Percentiles rank a stretch among this genome's conserved stretches.
Evolutionary conservation across 2,329 filamentous ascomycete species (phyloP).

Genomic region (Penicillium sp.): DNA sequence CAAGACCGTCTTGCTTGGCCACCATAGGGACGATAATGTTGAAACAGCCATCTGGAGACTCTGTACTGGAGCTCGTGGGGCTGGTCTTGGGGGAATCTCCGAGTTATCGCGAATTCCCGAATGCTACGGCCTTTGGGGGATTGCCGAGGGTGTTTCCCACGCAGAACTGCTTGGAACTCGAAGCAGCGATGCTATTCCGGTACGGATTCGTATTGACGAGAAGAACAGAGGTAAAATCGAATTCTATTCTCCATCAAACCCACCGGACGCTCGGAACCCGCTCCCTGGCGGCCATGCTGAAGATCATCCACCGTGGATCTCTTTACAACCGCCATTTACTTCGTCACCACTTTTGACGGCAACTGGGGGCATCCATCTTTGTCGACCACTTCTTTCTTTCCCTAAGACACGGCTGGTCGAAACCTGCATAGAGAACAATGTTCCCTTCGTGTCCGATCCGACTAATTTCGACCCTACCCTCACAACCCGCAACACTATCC

Average conservation of each 20-base stretch:
- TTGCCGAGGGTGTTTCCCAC: slow-evolving; percentile 60
- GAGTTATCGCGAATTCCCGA: slow-evolving; percentile 72
- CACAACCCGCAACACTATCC: slow-evolving; percentile 77
- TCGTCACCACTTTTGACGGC: slow-evolving; percentile 10
- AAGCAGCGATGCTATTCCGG: slow-evolving; percentile 3
- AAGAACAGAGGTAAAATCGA: slow-evolving; percentile 4
- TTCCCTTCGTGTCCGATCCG: slow-evolving; percentile 78
- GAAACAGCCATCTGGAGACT: slow-evolving; percentile 86
- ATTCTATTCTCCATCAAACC: neutral
- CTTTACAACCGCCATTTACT: neutral
- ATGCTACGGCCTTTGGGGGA: slow-evolving; percentile 73
- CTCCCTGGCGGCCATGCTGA: slow-evolving; percentile 7
- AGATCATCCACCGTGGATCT: neutral
- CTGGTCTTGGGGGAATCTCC: slow-evolving; percentile 71
- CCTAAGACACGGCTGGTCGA: slow-evolving; percentile 64
- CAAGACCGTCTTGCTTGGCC: slow-evolving; percentile 69
- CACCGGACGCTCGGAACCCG: neutral
- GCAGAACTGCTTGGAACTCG: slow-evolving; percentile 31
- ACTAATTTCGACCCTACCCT: slow-evolving; percentile 78
- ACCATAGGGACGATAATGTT: slow-evolving; percentile 87
- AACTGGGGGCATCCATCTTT: slow-evolving; percentile 37
- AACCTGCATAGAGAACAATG: slow-evolving; percentile 65
- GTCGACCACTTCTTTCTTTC: slow-evolving; percentile 47
- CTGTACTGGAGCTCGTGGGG: slow-evolving; percentile 62
- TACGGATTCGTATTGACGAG: slow-evolving; percentile 8